Percentiles rank a stretch among this genome's conserved stretches.
Conservation (phyloP, 805 yeast species). For the Pichia membranifaciens region DNA sequence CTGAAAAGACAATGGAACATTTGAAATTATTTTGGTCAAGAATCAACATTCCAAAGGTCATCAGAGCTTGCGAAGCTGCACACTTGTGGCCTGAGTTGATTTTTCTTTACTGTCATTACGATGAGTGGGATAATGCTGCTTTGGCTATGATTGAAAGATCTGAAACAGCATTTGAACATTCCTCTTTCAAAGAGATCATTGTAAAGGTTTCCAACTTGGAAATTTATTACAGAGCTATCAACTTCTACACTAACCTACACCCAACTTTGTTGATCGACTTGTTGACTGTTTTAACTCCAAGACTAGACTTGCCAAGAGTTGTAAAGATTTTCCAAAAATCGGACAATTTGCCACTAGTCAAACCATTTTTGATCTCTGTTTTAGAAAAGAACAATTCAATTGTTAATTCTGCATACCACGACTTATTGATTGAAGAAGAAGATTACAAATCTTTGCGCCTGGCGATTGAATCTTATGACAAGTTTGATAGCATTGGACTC, state of each 20-base stretch:
- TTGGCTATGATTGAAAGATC: conserved; percentile 94
- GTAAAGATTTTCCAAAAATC: conserved; percentile 91
- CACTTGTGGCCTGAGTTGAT: conserved; percentile 96
- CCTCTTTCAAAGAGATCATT: conserved; percentile 87
- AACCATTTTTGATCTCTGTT: conserved; percentile 89
- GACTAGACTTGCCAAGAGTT: conserved; percentile 90
- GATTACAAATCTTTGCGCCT: conserved; percentile 86
- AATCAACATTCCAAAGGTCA: conserved; percentile 94
- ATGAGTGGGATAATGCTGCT: conserved; percentile 99
- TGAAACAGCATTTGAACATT: conserved; percentile 87
- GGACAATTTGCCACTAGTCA: conserved; percentile 92
- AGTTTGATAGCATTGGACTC: conserved; percentile 86
- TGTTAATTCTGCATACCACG: conserved; percentile 94
- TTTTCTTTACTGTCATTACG: conserved; percentile 95
- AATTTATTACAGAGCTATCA: conserved; percentile 94
- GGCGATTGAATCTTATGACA: conserved; percentile 83
- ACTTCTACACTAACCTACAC: conserved; percentile 87
- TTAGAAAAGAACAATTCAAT: conserved; percentile 84
- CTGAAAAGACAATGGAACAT: conserved; percentile 91
- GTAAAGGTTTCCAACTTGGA: conserved; percentile 95
- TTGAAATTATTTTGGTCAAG: conserved; percentile 97
- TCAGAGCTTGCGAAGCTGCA: conserved; percentile 86
- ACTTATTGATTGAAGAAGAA: conserved; percentile 90
- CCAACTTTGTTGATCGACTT: conserved; percentile 87
- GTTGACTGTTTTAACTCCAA: conserved; percentile 75